Evolutionary conservation across 2,329 filamentous ascomycete genomes (phyloP), one percentile per base, ranked within the genome.

Genomic region (Cordyceps farinosa): DNA sequence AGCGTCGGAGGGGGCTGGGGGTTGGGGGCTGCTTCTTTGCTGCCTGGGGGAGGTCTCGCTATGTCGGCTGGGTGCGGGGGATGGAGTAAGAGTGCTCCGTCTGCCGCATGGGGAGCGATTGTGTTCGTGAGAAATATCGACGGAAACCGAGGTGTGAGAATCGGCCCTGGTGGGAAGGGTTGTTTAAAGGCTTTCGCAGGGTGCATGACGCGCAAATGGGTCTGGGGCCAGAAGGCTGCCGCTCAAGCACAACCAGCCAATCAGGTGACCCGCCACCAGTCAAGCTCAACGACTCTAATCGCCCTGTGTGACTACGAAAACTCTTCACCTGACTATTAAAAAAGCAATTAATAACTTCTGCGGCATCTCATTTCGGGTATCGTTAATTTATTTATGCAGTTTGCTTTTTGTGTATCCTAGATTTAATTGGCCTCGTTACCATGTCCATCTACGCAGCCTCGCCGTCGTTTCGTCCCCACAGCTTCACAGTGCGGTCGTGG

Each of bases 401-500:
- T 36, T 47, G 22, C 15, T 45, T 34, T 45, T 9, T 45, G 5
- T 52, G 42, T 51, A 56, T 32, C 32, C 11, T 36, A 47, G 17
- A 34, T 45, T 34, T 15, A 17, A 36, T 44, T 40, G 38, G 17
- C 30, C 22, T 32, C 17, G 17, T 17, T 17, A 9, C 36, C 7
- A 9, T 51, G 38, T 30, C 29, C 61, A 62, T 54, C 51, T 71
- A 85, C 38, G 85, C 68, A 30, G 77, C 77, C 68, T 88, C 81
- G 63, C 84, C 84, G 72, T 92, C 90, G 67, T 97, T 94, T 67
- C 92, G 86, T 5, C 91, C 91, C 95, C 95, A 99, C 2, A 99
- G 81, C 80, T 99, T 99, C 57, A 98, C 91, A 2, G 94, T 98
- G 61, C 93, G 85, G 76, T 99, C 95, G 73, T 97, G 91, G 3